Conservation (phyloP, 2,329 filamentous ascomycete species). For the Fusarium hainanense region DNA sequence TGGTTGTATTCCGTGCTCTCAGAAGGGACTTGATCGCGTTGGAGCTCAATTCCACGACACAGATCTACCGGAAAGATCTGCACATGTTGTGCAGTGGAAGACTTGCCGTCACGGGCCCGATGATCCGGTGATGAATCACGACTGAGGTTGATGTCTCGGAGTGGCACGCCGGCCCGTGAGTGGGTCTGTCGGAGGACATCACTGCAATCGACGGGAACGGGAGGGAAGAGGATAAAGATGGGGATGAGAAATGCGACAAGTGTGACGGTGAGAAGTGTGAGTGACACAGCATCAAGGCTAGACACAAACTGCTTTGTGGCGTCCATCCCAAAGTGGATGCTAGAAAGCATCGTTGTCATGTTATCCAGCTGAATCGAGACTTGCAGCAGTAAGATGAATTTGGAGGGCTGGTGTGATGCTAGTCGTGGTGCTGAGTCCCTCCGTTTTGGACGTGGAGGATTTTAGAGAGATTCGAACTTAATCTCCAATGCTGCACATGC, state of each 20-base stretch:
- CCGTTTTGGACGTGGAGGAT: not conserved
- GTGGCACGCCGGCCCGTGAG: conserved; percentile 57
- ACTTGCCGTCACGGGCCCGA: conserved; percentile 35
- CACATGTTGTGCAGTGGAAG: conserved; percentile 66
- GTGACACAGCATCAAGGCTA: conserved; percentile 47
- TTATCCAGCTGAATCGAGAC: conserved; percentile 33
- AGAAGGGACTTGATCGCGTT: conserved; percentile 70
- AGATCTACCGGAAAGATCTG: conserved; percentile 88
- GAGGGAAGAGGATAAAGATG: conserved; percentile 65
- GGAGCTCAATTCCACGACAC: conserved; percentile 80
- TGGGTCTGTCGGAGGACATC: conserved; percentile 68
- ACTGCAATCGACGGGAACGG: conserved; percentile 62
- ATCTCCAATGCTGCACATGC: conserved; percentile 14
- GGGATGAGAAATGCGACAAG: conserved; percentile 64
- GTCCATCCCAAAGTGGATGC: conserved; percentile 27
- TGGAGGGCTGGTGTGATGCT: conserved; percentile 10
- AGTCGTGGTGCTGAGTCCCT: not conserved
- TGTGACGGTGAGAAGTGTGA: conserved; percentile 57
- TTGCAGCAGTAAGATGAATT: conserved; percentile 24
- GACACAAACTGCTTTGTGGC: conserved; percentile 35
- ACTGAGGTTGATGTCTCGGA: conserved; percentile 53
- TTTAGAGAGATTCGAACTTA: conserved; percentile 7
- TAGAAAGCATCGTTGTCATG: conserved; percentile 38
- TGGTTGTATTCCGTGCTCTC: conserved; percentile 83
- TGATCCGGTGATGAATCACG: conserved; percentile 41